Evolutionary conservation across 1,284 basidiomycete species (phyloP), one percentile per base, ranked within the genome.

Genomic region (Ganoderma sp.): DNA sequence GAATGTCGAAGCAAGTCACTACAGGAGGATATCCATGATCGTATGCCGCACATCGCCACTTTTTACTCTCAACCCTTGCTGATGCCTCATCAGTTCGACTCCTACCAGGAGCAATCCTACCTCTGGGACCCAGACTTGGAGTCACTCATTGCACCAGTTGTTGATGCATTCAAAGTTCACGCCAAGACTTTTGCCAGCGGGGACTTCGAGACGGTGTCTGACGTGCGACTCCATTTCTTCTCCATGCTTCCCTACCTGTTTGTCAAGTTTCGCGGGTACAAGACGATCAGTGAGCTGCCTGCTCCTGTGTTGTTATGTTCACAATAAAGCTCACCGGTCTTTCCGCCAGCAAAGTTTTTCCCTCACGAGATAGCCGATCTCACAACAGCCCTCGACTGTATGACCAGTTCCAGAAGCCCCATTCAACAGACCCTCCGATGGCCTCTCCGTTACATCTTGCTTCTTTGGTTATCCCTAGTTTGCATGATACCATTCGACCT

Each of bases 91-190:
- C 61, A 98, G 96, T 87, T 99, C 52, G 88, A 90, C 78, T 87
- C 90, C 77, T 99, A 98, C 76, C 96, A 98, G 77, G 97, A 99
- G 69, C 94, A 97, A 75, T 85, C 96, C 2, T 95, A 97, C 75
- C 87, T 99, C 0, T 86, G 99, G n/a, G 98, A 99, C 78, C 96
- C 97, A n/a, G 91, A 89, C 75, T 85, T 99, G n/a, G 93, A 96
- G 75, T 78, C 82, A 19, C 89, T 99, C 68, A 88, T 99, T 14
- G 80, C 84, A 2, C 96, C 97, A 0, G 88, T 94, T 3, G 90
- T 95, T 60, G 84, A 87, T 39, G 78, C 79, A n/a, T 79, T 98
- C 54, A 89, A 90, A 74, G 73, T 73, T 10, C 86, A 88, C 73
- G 87, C 90, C n/a, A 85, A 82, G 72, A 72, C 76, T 14, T 81